phyloP scores from a whole-genome alignment of 2,329 filamentous ascomycete genomes.

The Trichoderma koningiopsis region DNA sequence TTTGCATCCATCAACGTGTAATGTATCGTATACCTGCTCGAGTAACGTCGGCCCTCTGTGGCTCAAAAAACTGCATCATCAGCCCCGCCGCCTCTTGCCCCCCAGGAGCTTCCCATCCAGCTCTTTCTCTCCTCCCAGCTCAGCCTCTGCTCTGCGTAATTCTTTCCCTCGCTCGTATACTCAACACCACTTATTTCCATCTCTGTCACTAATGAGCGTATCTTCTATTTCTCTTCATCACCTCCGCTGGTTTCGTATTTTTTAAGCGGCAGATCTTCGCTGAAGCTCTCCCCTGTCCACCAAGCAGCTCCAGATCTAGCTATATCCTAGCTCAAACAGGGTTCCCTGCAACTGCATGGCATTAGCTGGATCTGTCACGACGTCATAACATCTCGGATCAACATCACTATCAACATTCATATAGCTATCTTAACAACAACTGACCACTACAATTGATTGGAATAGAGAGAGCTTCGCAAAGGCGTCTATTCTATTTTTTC shows the following conservation, averaged over 20 bases:
- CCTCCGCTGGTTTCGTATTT: background rate
- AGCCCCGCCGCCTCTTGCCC: constrained; percentile 7
- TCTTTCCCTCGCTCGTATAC: background rate
- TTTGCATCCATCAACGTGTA: background rate
- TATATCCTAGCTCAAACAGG: constrained; percentile 1
- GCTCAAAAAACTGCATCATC: constrained; percentile 11
- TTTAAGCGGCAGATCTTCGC: background rate
- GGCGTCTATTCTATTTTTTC: background rate
- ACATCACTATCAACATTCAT: background rate
- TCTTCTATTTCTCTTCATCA: background rate
- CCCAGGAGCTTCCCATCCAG: background rate
- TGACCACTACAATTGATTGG: background rate
- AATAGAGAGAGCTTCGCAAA: background rate
- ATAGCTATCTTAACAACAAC: background rate
- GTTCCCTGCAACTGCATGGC: background rate
- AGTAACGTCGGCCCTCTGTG: constrained; percentile 1
- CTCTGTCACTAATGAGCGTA: background rate
- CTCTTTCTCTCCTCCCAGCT: constrained; percentile 1
- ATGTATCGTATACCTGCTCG: background rate
- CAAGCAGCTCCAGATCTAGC: background rate
- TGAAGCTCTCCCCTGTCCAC: background rate
- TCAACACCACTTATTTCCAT: background rate
- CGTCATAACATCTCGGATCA: background rate
- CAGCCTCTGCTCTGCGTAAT: background rate
- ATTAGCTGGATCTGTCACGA: background rate